These are phyloP conservation scores for Hypoxylon cercidicola DNA, from an alignment of 495 filamentous ascomycete genomes.

Conservation along the genomic window DNA sequence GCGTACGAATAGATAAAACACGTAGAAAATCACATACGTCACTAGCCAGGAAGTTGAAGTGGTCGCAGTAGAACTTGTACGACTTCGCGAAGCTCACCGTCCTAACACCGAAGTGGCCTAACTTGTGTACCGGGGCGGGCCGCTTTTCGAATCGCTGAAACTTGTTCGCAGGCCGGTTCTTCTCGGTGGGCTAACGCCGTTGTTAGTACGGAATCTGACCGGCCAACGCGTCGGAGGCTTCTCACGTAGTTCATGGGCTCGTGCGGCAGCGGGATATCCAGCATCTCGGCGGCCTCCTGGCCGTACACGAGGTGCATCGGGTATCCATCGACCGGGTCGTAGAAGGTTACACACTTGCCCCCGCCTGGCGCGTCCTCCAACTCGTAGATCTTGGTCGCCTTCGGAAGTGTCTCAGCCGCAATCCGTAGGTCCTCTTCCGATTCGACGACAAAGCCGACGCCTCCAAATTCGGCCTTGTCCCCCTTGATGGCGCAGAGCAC, in stretches of 20 bases:
- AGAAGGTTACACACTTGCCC: conserved; percentile 65
- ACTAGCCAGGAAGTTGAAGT: conserved; percentile 74
- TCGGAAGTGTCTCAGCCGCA: conserved; percentile 56
- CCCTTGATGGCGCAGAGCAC: conserved; percentile 62
- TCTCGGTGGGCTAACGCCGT: conserved; percentile 53
- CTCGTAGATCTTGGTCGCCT: conserved; percentile 61
- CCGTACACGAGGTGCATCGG: conserved; percentile 69
- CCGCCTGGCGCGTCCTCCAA: conserved; percentile 66
- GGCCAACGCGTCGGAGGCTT: not conserved
- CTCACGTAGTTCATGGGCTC: conserved; percentile 42
- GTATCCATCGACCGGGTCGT: conserved; percentile 68
- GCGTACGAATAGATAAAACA: not conserved
- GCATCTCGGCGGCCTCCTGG: conserved; percentile 52
- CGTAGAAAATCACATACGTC: conserved; percentile 54
- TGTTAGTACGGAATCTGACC: conserved; percentile 13
- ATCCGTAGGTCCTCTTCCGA: conserved; percentile 64
- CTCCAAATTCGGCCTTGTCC: conserved; percentile 62
- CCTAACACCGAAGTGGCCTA: conserved; percentile 77
- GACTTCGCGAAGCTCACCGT: conserved; percentile 67
- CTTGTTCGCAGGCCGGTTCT: conserved; percentile 58
- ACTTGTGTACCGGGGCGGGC: conserved; percentile 76
- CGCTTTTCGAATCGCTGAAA: conserved; percentile 67
- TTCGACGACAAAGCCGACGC: conserved; percentile 65
- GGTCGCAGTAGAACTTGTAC: conserved; percentile 69
- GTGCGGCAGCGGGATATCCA: conserved; percentile 38